Conservation (phyloP, 192 early-diverging fungal species). For the Pecoramyces ruminantium region DNA sequence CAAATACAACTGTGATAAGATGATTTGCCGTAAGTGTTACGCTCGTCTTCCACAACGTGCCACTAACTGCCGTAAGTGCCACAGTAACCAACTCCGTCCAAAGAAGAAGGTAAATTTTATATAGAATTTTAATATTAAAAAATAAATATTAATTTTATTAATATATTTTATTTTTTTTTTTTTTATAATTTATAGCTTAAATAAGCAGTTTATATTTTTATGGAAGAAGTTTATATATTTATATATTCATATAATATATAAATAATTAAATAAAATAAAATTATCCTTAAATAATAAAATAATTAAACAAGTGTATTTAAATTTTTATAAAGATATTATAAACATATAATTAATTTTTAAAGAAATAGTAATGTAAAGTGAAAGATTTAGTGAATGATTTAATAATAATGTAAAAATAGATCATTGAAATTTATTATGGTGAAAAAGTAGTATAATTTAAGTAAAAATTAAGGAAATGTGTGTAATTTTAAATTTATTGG, state of each 20-base stretch:
- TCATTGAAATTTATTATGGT: no score
- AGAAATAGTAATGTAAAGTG: no score
- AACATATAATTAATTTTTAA: no score
- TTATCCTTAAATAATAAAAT: not conserved
- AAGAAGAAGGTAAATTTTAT: not conserved
- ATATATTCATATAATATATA: not conserved
- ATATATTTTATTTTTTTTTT: not conserved
- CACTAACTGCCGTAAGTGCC: constrained; percentile 99
- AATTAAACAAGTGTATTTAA: not conserved
- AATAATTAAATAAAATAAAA: not conserved
- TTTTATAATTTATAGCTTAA: not conserved
- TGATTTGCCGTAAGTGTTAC: constrained; percentile 99
- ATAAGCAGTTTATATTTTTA: not conserved
- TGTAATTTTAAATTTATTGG: no score
- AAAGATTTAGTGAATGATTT: no score
- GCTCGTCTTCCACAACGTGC: constrained; percentile 97
- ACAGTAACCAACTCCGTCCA: constrained; percentile 86
- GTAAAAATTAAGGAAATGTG: no score
- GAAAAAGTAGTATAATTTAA: no score
- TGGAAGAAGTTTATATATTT: not conserved
- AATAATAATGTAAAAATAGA: no score
- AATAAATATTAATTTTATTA: no score
- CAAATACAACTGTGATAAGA: constrained; percentile 99
- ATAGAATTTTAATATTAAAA: no score
- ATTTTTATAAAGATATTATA: no score